Base-by-base conservation (phyloP, 1,284 basidiomycete species). In the Mixia osmundae region DNA sequence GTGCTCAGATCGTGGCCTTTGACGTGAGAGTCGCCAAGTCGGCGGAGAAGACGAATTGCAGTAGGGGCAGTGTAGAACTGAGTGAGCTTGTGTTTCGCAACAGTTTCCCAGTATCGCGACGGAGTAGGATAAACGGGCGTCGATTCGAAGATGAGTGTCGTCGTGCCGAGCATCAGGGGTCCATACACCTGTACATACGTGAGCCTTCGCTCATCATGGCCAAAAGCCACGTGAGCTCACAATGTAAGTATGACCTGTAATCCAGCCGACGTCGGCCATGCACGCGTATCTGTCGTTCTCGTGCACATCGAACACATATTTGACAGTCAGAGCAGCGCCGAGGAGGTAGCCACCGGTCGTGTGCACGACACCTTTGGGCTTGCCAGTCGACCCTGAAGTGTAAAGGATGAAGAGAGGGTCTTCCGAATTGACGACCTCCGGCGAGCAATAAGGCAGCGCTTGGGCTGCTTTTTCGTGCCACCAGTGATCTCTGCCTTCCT, bases 231-330 rank as follows among this genome's bases (percentile, higher is more conserved):
- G 18, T 15, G 18, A 27, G 12, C 25, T 30, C 16, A 25, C 27
- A 37, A 31, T 23, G 30, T 27, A 27, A 15, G 31, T 80, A 63
- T 95, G 89, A 25, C 89, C 89, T 3, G 89, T 97, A 60, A 97
- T 94, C 89, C 89, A 97, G 50, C 89, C 89, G 39, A 97, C 69
- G 55, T 97, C 89, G 44, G 89, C 89, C 87, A 95, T 89, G 65
- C 91, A 97, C 4, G 77, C 89, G 56, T 89, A 95, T 47, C 51
- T 51, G 45, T 61, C 58, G 24, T 56, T 50, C 23, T 74, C 69
- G 58, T 97, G 91, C 21, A 94, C 71, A 55, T 97, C 91, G 51
- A 95, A 97, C 44, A 94, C 79, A 58, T 80, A 78, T 61, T 94
- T 94, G 42, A 59, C 47, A 1, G 59, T 60, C 42, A 60, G 49